phyloP scores from a whole-genome alignment of 2,329 filamentous ascomycete genomes.

The Microascus cirrosus region DNA sequence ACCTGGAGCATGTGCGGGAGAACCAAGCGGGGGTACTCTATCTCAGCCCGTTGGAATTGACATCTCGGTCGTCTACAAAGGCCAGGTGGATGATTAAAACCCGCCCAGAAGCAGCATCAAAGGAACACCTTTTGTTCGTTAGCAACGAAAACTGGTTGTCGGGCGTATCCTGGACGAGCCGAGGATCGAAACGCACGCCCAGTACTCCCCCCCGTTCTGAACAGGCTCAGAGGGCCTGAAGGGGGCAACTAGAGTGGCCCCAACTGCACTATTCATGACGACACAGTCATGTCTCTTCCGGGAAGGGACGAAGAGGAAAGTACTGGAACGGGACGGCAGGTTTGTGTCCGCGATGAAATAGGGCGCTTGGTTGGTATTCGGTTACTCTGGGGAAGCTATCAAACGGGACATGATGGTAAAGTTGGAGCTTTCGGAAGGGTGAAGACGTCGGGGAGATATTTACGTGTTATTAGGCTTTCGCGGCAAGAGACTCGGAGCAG shows the following conservation, averaged over 20 bases:
- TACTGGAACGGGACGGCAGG: too few species aligned
- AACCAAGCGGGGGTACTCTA: not conserved
- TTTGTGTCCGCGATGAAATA: too few species aligned
- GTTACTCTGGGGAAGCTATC: too few species aligned
- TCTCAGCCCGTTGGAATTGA: too few species aligned
- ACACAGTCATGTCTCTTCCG: not conserved
- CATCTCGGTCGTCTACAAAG: not conserved
- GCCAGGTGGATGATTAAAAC: not conserved
- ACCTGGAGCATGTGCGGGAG: not conserved
- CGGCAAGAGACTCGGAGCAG: too few species aligned
- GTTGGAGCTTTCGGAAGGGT: too few species aligned
- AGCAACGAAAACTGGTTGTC: not conserved
- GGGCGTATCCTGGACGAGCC: not conserved
- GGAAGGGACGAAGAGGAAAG: not conserved
- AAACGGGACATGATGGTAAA: too few species aligned
- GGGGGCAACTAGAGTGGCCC: too few species aligned
- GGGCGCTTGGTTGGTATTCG: too few species aligned
- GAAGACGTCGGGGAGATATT: too few species aligned
- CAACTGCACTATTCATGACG: not conserved
- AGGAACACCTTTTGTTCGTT: not conserved
- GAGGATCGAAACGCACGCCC: not conserved
- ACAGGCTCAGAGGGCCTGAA: not conserved
- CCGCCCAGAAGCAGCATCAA: not conserved
- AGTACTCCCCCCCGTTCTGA: not conserved
- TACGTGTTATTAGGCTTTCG: too few species aligned